Evolutionary conservation across 345 rosid species (phyloP).

Genomic region (Psidium friedrichsthalianum): DNA sequence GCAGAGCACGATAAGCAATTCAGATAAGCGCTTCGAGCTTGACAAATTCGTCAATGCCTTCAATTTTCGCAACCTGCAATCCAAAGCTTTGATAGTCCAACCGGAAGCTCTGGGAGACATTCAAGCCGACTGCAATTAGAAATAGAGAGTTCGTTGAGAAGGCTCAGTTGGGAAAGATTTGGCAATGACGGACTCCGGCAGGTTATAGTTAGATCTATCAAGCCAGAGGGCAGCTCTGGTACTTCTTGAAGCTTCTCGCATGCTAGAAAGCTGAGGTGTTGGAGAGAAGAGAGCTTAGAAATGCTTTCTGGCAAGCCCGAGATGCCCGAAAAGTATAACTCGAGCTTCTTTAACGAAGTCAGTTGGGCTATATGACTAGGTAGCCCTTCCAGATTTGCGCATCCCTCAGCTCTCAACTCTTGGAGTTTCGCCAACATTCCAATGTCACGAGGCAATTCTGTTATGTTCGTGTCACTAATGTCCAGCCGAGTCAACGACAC

Average conservation of each 20-base stretch:
- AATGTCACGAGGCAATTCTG: not conserved
- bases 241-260: not conserved
- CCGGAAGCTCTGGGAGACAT: not conserved
- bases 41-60: not conserved
- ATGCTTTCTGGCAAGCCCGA: not conserved
- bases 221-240: not conserved
- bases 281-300: not conserved
- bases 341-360: not conserved
- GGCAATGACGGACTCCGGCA: rapidly evolving
- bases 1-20: not conserved
- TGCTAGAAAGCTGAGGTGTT: not conserved
- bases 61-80: not conserved
- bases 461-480: not conserved
- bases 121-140: not conserved
- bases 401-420: not conserved
- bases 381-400: not conserved
- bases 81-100: not conserved
- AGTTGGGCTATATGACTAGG: not conserved
- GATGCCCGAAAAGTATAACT: not conserved
- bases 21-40: not conserved
- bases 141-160: not conserved
- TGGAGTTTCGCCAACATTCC: not conserved
- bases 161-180: not conserved
- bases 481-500: not conserved
- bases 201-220: not conserved